Percentiles rank a stretch among this genome's conserved stretches.
These are phyloP conservation scores for Coffea eugenioides DNA, from an alignment of 257 asterid species.

Conservation along the genomic window DNA sequence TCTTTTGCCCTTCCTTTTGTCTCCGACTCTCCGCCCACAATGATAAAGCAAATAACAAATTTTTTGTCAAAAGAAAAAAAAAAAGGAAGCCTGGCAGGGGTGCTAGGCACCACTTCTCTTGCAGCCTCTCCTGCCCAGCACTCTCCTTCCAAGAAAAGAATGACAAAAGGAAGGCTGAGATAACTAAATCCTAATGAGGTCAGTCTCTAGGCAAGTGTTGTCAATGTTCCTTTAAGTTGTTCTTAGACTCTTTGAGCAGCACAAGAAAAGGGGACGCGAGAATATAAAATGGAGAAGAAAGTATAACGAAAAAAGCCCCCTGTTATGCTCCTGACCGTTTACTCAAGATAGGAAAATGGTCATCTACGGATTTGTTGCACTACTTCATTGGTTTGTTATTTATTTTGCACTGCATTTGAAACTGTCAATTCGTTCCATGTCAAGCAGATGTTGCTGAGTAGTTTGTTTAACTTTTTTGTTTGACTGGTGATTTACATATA, in stretches of 20 bases:
- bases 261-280: not conserved
- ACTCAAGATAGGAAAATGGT: not conserved
- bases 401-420: too few relatives aligned
- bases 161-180: not conserved
- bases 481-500: not conserved
- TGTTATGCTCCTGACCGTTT: not conserved
- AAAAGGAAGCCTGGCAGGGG: not conserved
- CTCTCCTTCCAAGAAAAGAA: not conserved
- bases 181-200: not conserved
- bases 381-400: too few relatives aligned
- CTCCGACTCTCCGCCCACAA: not conserved
- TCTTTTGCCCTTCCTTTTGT: not conserved
- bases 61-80: not conserved
- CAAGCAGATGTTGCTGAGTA: not conserved
- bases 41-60: not conserved
- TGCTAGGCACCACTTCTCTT: not conserved
- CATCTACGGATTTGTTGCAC: not conserved
- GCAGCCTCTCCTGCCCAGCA: not conserved
- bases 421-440: not conserved
- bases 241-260: not conserved
- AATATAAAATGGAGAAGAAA: not conserved
- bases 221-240: not conserved
- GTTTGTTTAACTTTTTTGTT: not conserved
- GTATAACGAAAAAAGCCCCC: not conserved
- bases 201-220: not conserved